phyloP scores from a whole-genome alignment of 768 basidiomycete genomes.

The Glaciozyma antarctica region DNA sequence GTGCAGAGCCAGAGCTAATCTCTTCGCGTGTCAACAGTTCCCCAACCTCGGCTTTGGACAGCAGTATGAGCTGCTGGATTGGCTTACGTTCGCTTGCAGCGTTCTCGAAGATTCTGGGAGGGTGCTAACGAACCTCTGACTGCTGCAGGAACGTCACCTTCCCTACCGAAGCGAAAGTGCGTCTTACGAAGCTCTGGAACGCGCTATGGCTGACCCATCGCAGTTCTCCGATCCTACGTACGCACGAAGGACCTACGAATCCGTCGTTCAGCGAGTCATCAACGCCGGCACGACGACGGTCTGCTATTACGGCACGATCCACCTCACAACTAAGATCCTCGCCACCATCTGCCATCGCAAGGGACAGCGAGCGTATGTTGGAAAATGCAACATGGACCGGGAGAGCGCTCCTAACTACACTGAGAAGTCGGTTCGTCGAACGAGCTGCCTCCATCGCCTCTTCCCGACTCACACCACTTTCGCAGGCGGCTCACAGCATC shows the following conservation, averaged over 20 bases:
- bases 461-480: background rate
- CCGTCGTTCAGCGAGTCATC: constrained; percentile 54
- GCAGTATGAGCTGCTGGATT: constrained; percentile 76
- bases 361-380: constrained; percentile 45
- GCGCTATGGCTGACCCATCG: no score
- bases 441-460: background rate
- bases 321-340: constrained; percentile 68
- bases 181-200: background rate
- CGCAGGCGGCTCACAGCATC: constrained; percentile 38
- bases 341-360: constrained; percentile 60
- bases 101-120: background rate
- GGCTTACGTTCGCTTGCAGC: constrained; percentile 52
- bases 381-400: constrained; percentile 88
- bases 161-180: constrained; percentile 61
- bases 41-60: constrained; percentile 51
- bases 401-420: constrained; percentile 60
- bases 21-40: constrained; percentile 77
- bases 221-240: constrained; percentile 58
- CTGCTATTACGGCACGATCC: constrained; percentile 79
- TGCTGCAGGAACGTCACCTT: constrained; percentile 52
- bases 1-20: constrained; percentile 15
- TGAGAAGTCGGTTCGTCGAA: constrained; percentile 18
- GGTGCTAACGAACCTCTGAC: no score
- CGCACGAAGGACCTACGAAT: constrained; percentile 58
- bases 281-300: constrained; percentile 50